Conservation (phyloP, 2,329 filamentous ascomycete species). For the Hypomyces rosellus region DNA sequence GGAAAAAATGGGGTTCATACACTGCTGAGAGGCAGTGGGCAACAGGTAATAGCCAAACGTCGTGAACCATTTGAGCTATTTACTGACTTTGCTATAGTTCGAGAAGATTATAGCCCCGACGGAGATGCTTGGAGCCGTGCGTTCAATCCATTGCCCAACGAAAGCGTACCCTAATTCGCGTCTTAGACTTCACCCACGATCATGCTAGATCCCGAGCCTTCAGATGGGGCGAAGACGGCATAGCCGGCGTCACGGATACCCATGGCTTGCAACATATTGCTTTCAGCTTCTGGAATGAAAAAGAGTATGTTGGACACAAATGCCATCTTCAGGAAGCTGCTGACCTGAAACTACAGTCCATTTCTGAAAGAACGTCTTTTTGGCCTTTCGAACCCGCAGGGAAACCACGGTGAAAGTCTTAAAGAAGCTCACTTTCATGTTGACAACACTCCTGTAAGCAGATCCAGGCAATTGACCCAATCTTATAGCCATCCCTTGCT, state of each 20-base stretch:
- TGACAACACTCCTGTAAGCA: constrained; percentile 74
- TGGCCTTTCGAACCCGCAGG: constrained; percentile 90
- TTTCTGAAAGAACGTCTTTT: constrained; percentile 95
- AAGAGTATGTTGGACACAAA: constrained; percentile 58
- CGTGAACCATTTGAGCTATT: constrained; percentile 7
- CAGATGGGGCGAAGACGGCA: constrained; percentile 95
- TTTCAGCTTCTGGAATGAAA: constrained; percentile 96
- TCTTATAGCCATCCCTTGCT: not conserved
- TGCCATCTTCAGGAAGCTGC: constrained; percentile 14
- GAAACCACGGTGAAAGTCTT: constrained; percentile 94
- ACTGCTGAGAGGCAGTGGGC: constrained; percentile 94
- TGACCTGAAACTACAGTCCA: constrained; percentile 52
- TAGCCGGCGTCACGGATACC: constrained; percentile 86
- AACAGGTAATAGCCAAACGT: constrained; percentile 54
- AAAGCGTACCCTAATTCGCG: not conserved
- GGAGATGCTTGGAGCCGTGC: constrained; percentile 94
- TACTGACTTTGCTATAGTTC: constrained; percentile 43
- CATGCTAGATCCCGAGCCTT: constrained; percentile 83
- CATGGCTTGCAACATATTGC: constrained; percentile 89
- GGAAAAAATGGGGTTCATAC: constrained; percentile 98
- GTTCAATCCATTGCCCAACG: constrained; percentile 28
- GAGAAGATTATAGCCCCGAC: constrained; percentile 84
- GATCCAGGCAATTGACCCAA: not conserved
- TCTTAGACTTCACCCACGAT: constrained; percentile 83
- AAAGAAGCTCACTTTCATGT: constrained; percentile 96